Evolutionary conservation across 805 yeast genomes (phyloP).

Genomic region (Suhomyces sp.): DNA sequence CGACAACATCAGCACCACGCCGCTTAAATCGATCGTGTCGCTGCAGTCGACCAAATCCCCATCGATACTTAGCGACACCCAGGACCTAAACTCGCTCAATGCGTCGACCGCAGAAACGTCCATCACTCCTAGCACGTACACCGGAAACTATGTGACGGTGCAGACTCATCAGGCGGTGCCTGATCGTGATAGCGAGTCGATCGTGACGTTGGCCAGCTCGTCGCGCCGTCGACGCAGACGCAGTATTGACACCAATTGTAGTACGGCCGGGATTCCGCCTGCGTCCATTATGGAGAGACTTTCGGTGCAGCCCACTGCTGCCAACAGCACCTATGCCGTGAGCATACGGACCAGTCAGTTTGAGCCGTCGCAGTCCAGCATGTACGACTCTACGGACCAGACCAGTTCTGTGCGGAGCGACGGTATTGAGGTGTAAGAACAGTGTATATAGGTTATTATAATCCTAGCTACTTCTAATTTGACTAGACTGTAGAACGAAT

Average conservation of each 20-base stretch:
- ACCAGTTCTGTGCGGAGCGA: conserved; percentile 11
- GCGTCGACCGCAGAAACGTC: conserved; percentile 53
- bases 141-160: conserved; percentile 7
- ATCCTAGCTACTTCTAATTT: not conserved
- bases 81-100: conserved; percentile 30
- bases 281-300: conserved; percentile 65
- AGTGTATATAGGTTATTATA: not conserved
- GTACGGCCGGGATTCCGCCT: conserved; percentile 69
- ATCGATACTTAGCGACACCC: conserved; percentile 32
- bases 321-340: conserved; percentile 19
- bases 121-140: conserved; percentile 40
- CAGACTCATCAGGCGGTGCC: conserved; percentile 4
- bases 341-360: conserved; percentile 14
- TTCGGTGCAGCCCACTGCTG: conserved; percentile 29
- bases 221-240: conserved; percentile 38
- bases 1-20: conserved; percentile 47
- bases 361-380: conserved; percentile 12
- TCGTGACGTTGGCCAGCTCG: conserved; percentile 42
- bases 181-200: conserved; percentile 42
- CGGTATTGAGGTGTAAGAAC: not conserved
- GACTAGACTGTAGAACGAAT: not conserved
- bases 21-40: conserved; percentile 45
- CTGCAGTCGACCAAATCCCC: conserved; percentile 39
- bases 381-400: conserved; percentile 13
- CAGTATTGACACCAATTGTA: conserved; percentile 54